Evolutionary conservation across 192 early-diverging fungal species (phyloP).

Genomic region (Paraglomus brasilianum): DNA sequence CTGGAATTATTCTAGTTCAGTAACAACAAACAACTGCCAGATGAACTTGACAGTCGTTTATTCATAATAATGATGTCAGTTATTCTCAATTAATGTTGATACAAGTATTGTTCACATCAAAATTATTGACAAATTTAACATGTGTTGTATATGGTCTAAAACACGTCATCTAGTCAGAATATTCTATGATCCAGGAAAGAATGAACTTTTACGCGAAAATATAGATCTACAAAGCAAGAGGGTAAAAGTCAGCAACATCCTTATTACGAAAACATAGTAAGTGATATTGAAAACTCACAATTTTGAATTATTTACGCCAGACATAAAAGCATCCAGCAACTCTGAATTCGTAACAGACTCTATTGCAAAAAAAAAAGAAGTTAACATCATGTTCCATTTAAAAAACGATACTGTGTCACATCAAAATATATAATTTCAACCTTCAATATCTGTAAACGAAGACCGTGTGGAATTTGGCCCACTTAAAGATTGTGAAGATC

Average conservation of each 20-base stretch:
- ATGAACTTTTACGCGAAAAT: constrained; percentile 19
- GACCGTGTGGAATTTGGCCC: constrained; percentile 4
- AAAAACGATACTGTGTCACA: neutral
- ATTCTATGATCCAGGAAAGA: constrained; percentile 20
- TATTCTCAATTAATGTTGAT: too few relatives aligned
- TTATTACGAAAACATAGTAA: neutral
- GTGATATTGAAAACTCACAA: constrained; percentile 38
- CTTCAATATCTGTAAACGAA: constrained; percentile 24
- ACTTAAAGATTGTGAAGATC: neutral
- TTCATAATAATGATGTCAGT: too few relatives aligned
- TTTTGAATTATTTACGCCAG: constrained; percentile 52
- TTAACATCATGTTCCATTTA: neutral
- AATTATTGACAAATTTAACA: too few relatives aligned
- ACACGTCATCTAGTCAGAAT: neutral
- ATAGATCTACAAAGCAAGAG: neutral
- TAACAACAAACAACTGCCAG: too few relatives aligned
- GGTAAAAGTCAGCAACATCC: neutral
- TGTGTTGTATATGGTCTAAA: too few relatives aligned
- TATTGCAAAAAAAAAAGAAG: constrained; percentile 14
- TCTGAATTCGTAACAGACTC: constrained; percentile 58
- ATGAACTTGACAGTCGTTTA: too few relatives aligned
- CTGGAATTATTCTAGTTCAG: too few relatives aligned
- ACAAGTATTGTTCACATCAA: too few relatives aligned
- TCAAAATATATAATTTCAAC: neutral
- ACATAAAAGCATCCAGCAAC: constrained; percentile 53